phyloP scores from a whole-genome alignment of 176 grass and related monocot species.

The Chloris gayana region DNA sequence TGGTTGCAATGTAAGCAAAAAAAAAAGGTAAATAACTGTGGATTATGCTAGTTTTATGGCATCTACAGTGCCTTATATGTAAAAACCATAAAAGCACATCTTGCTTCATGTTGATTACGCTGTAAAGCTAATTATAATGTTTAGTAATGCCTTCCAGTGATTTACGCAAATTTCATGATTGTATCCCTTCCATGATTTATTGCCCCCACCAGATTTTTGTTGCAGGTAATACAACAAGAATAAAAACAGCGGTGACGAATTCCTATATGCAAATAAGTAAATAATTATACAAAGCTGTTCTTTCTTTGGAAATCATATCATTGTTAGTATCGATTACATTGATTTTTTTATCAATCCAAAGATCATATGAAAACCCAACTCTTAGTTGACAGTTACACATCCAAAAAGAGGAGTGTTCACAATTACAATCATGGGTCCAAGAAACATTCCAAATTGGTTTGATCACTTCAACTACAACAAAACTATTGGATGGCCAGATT shows the following conservation, averaged over 20 bases:
- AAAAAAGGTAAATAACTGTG: background rate
- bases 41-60: background rate
- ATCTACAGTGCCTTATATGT: background rate
- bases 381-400: constrained; percentile 9
- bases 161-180: background rate
- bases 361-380: background rate
- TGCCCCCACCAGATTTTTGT: background rate
- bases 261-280: background rate
- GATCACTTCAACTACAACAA: background rate
- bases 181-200: background rate
- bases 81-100: background rate
- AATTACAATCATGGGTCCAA: too few species aligned
- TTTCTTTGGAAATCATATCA: background rate
- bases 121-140: background rate
- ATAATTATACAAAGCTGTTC: background rate
- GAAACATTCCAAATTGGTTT: too few species aligned
- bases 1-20: background rate
- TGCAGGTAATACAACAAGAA: background rate
- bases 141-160: background rate
- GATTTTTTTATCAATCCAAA: background rate
- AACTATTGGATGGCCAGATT: background rate
- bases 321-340: background rate
- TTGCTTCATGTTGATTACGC: background rate
- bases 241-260: background rate
- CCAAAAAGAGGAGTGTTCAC: background rate